These are phyloP conservation scores for Hypoxylon sp. DNA, from an alignment of 2,329 filamentous ascomycete species.

Conservation along the genomic window DNA sequence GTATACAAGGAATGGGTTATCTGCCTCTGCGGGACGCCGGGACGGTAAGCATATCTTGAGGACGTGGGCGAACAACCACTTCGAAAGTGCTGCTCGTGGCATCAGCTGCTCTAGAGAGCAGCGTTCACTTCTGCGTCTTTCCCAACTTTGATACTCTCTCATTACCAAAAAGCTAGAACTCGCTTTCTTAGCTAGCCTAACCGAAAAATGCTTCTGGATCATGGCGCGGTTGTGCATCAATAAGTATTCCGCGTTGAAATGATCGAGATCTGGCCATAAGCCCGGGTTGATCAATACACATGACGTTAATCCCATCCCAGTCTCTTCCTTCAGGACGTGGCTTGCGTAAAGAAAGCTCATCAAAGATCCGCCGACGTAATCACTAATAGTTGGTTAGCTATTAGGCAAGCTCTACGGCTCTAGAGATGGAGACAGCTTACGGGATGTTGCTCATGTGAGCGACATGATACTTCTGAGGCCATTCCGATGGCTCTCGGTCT, in stretches of 20 bases:
- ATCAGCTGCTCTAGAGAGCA: slow-evolving; percentile 28
- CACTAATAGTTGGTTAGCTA: slow-evolving; percentile 38
- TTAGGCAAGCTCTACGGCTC: neutral
- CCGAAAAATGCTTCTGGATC: slow-evolving; percentile 49
- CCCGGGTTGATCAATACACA: slow-evolving; percentile 51
- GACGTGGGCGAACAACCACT: slow-evolving; percentile 40
- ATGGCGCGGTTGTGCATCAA: slow-evolving; percentile 50
- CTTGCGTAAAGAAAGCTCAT: slow-evolving; percentile 45
- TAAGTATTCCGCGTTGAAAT: slow-evolving; percentile 53
- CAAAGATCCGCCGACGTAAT: slow-evolving; percentile 53
- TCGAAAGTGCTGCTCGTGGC: slow-evolving; percentile 22
- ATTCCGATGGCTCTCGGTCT: slow-evolving; percentile 29
- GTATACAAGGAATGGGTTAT: slow-evolving; percentile 1
- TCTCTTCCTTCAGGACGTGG: slow-evolving; percentile 48
- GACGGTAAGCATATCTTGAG: slow-evolving; percentile 43
- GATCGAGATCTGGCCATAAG: slow-evolving; percentile 45
- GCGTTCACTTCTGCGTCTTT: slow-evolving; percentile 5
- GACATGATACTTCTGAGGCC: slow-evolving; percentile 50
- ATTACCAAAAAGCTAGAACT: neutral
- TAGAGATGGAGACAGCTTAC: slow-evolving; percentile 38
- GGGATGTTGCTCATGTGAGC: slow-evolving; percentile 55
- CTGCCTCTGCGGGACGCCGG: neutral
- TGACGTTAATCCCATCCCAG: slow-evolving; percentile 47
- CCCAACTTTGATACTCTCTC: slow-evolving; percentile 29
- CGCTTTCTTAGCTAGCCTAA: slow-evolving; percentile 27